These are phyloP conservation scores for Carex myosuroides DNA, from an alignment of 176 grass and related monocot species.

Conservation along the genomic window DNA sequence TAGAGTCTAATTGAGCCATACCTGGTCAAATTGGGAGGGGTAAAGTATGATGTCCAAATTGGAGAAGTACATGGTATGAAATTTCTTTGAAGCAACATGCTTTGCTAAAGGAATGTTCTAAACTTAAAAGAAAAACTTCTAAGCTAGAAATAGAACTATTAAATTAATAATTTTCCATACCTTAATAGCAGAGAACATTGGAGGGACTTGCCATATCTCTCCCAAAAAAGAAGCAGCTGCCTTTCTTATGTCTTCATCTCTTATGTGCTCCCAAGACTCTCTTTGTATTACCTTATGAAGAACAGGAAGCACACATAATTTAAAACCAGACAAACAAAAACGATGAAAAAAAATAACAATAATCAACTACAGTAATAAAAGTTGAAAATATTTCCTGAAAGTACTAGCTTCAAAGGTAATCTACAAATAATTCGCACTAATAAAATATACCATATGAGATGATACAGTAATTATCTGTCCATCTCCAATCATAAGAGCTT, in stretches of 20 bases:
- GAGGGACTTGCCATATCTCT: slow-evolving; percentile 98
- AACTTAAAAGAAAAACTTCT: not conserved
- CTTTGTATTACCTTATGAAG: slow-evolving; percentile 63
- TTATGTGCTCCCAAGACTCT: slow-evolving; percentile 96
- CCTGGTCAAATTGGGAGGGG: not conserved
- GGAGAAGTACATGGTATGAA: not conserved
- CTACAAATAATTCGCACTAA: not conserved
- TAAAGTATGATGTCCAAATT: not conserved
- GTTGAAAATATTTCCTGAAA: not conserved
- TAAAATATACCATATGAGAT: not conserved
- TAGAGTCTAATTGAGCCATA: not conserved
- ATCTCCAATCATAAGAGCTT: not conserved
- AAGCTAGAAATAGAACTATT: not conserved
- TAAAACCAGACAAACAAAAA: not conserved
- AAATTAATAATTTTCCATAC: slow-evolving; percentile 26
- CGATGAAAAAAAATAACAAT: not conserved
- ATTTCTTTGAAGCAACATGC: not conserved
- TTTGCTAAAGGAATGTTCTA: not conserved
- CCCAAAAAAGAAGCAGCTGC: slow-evolving; percentile 66
- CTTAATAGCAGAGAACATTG: slow-evolving; percentile 99
- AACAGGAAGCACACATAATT: not conserved
- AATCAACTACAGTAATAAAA: not conserved
- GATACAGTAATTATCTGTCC: not conserved
- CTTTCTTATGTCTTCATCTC: slow-evolving; percentile 85
- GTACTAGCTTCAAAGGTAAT: not conserved